A percentile compares a stretch with the other conserved stretches of the same genome.
Conservation (phyloP, 2,329 filamentous ascomycete genomes). For the Cercospora berteroae region DNA sequence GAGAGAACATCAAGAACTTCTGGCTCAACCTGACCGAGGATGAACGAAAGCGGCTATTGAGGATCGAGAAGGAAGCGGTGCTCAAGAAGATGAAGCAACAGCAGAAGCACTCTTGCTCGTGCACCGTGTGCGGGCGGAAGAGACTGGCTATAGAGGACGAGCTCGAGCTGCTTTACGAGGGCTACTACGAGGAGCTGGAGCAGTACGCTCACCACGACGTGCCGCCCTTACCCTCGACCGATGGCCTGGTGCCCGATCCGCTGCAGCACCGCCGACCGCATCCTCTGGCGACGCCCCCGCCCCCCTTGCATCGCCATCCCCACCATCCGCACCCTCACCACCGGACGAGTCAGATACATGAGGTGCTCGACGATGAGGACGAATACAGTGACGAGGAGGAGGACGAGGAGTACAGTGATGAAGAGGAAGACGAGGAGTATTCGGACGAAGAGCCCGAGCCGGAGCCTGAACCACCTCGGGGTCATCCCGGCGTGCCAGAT, state of each 20-base stretch:
- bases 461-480: constrained; percentile 57
- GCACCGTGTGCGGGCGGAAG: constrained; percentile 94
- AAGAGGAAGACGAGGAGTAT: constrained; percentile 65
- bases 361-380: constrained; percentile 60
- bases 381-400: constrained; percentile 59
- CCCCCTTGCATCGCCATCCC: constrained; percentile 20
- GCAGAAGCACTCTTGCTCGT: constrained; percentile 98
- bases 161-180: constrained; percentile 93
- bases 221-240: constrained; percentile 51
- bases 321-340: constrained; percentile 51
- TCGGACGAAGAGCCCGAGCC: constrained; percentile 62
- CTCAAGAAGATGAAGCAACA: constrained; percentile 99
- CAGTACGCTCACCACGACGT: constrained; percentile 89
- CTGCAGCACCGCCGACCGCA: constrained; percentile 43
- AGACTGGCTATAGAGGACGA: constrained; percentile 97
- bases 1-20: constrained; percentile 96
- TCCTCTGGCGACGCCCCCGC: constrained; percentile 35
- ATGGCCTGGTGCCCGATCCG: constrained; percentile 66
- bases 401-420: constrained; percentile 60
- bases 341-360: constrained; percentile 70
- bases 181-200: constrained; percentile 96
- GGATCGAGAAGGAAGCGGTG: constrained; percentile 97
- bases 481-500: constrained; percentile 63
- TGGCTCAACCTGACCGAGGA: constrained; percentile 94
- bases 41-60: constrained; percentile 90